Conservation (phyloP, 2,329 filamentous ascomycete species). For the Onygena corvina region DNA sequence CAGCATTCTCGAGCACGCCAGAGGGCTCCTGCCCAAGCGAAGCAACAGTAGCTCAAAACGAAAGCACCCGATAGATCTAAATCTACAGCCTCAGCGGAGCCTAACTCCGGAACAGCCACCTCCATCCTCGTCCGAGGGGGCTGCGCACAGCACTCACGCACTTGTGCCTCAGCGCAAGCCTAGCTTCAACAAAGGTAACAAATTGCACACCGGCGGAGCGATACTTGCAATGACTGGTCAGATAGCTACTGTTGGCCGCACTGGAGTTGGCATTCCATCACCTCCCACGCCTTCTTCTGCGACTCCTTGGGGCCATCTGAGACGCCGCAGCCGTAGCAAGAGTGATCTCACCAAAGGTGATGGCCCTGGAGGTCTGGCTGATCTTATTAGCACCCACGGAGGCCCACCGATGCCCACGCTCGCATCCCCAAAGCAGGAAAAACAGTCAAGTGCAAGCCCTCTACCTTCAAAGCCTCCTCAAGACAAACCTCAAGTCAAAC, state of each 20-base stretch:
- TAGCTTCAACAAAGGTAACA: slow-evolving; percentile 30
- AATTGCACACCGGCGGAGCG: slow-evolving; percentile 31
- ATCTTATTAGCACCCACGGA: slow-evolving; percentile 46
- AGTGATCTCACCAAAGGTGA: slow-evolving; percentile 42
- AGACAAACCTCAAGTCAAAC: slow-evolving; percentile 14
- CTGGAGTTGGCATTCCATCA: slow-evolving; percentile 44
- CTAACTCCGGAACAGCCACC: background rate
- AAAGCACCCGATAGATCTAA: slow-evolving; percentile 20
- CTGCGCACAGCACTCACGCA: slow-evolving; percentile 12
- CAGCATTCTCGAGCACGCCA: slow-evolving; percentile 34
- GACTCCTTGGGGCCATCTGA: slow-evolving; percentile 37
- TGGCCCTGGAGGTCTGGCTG: slow-evolving; percentile 35
- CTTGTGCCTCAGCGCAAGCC: slow-evolving; percentile 28
- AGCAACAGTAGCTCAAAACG: slow-evolving; percentile 39
- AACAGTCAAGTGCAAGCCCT: slow-evolving; percentile 15
- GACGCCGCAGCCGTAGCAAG: slow-evolving; percentile 41
- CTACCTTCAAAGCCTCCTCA: slow-evolving; percentile 22
- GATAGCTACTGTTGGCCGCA: slow-evolving; percentile 37
- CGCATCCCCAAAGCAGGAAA: slow-evolving; percentile 35
- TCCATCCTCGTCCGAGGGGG: background rate
- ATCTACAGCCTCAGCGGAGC: slow-evolving; percentile 13
- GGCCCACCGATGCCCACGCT: slow-evolving; percentile 48
- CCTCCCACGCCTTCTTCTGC: slow-evolving; percentile 24
- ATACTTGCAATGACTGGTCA: slow-evolving; percentile 36
- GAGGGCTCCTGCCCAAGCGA: slow-evolving; percentile 31